These are phyloP conservation scores for Bruguiera gymnorhiza DNA, from an alignment of 345 rosid genomes.

Conservation along the genomic window DNA sequence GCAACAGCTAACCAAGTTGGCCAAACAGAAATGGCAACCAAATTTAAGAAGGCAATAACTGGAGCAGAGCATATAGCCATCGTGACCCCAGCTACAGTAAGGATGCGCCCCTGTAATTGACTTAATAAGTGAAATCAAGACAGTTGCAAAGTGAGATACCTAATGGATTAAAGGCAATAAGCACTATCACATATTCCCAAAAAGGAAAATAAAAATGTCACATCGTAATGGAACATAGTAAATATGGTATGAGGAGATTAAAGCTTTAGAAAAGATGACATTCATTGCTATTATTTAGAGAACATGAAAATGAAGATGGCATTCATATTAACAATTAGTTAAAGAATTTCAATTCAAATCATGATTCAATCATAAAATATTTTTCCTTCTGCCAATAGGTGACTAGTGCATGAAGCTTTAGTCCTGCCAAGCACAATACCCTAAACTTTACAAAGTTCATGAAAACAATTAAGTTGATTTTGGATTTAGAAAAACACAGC, in stretches of 20 bases:
- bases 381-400: too few relatives aligned
- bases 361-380: too few relatives aligned
- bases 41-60: constrained; percentile 59
- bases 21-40: constrained; percentile 78
- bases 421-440: too few relatives aligned
- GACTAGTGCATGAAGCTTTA: too few relatives aligned
- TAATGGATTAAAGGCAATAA: neutral
- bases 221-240: too few relatives aligned
- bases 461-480: too few relatives aligned
- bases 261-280: too few relatives aligned
- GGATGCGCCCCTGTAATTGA: constrained; percentile 66
- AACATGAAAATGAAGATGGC: too few relatives aligned
- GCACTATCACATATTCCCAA: neutral
- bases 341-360: neutral
- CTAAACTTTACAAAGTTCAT: too few relatives aligned
- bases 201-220: neutral
- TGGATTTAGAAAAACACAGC: too few relatives aligned
- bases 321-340: neutral
- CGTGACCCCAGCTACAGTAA: constrained; percentile 77
- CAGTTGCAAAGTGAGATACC: neutral
- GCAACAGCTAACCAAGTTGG: constrained; percentile 84
- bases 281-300: too few relatives aligned
- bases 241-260: too few relatives aligned
- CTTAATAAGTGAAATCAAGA: constrained; percentile 14
- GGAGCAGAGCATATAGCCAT: constrained; percentile 79